A percentile compares a stretch with the other conserved stretches of the same genome.
These are phyloP conservation scores for Colletotrichum incanum DNA, from an alignment of 2,329 filamentous ascomycete genomes.

Conservation along the genomic window DNA sequence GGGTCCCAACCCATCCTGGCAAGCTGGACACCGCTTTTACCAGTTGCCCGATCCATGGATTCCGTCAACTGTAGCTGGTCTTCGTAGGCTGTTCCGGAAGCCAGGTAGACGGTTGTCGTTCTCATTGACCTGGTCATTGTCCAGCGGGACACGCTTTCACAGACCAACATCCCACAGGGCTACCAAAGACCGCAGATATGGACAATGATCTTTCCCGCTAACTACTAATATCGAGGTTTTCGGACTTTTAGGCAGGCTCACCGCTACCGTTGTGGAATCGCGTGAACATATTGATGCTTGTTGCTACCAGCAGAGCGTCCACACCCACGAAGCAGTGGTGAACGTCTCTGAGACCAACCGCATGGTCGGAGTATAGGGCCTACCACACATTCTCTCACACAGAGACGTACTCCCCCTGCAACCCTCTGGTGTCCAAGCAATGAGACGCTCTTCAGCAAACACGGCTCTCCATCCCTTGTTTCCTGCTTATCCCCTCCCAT, in stretches of 20 bases:
- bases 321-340: conserved; percentile 22
- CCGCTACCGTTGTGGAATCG: conserved; percentile 1
- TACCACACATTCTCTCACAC: neutral
- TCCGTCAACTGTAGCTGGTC: conserved; percentile 20
- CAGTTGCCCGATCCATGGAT: conserved; percentile 41
- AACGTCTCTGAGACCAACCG: conserved; percentile 30
- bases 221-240: neutral
- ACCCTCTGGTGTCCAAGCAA: conserved; percentile 33
- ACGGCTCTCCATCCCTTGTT: conserved; percentile 34
- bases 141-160: conserved; percentile 31
- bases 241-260: neutral
- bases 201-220: neutral
- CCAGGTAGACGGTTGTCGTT: conserved; percentile 40
- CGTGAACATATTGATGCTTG: neutral
- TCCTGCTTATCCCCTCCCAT: conserved; percentile 25
- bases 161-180: conserved; percentile 25
- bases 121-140: conserved; percentile 25
- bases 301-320: conserved; percentile 9
- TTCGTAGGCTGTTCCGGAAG: conserved; percentile 35
- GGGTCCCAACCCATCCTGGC: conserved; percentile 34
- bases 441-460: conserved; percentile 39
- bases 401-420: conserved; percentile 12
- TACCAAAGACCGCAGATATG: neutral
- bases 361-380: conserved; percentile 31
- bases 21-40: conserved; percentile 42